These are phyloP conservation scores for Cicer yamashitae DNA, from an alignment of 306 rosid genomes.

Conservation along the genomic window DNA sequence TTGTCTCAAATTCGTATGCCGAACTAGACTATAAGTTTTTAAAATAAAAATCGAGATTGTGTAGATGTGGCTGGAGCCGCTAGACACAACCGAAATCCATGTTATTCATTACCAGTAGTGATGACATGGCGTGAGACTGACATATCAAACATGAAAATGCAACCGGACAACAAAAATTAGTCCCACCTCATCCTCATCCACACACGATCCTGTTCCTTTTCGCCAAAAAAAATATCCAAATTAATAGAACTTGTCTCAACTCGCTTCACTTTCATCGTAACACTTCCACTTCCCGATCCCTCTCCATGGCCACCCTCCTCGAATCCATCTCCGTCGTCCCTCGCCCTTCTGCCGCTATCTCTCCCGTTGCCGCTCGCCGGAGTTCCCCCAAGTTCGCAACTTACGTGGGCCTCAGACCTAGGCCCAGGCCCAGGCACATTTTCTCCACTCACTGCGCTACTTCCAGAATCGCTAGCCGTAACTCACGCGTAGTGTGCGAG, in stretches of 20 bases:
- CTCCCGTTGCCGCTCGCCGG: constrained; percentile 48
- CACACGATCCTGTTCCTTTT: not conserved
- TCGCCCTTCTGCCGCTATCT: constrained; percentile 49
- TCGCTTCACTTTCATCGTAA: not conserved
- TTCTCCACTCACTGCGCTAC: constrained; percentile 40
- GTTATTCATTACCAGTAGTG: too few relatives aligned
- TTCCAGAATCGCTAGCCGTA: constrained; percentile 45
- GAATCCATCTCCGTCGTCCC: constrained; percentile 58
- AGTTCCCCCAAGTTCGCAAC: constrained; percentile 40
- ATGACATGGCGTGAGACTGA: constrained; percentile 2
- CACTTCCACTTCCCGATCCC: constrained; percentile 4
- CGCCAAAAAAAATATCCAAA: not conserved
- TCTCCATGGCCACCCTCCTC: constrained; percentile 65
- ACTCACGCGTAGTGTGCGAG: constrained; percentile 57
- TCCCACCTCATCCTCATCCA: not conserved
- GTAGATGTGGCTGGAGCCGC: too few relatives aligned
- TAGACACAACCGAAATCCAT: too few relatives aligned
- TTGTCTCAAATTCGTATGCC: too few relatives aligned
- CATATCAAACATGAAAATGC: not conserved
- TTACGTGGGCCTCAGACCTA: constrained; percentile 60
- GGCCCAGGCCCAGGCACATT: constrained; percentile 46
- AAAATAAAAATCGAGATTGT: too few relatives aligned
- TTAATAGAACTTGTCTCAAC: not conserved
- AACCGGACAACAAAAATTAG: not conserved
- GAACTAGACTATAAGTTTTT: too few relatives aligned